Conservation (phyloP, 164 flowering plant species). For the Malania oleifera region DNA sequence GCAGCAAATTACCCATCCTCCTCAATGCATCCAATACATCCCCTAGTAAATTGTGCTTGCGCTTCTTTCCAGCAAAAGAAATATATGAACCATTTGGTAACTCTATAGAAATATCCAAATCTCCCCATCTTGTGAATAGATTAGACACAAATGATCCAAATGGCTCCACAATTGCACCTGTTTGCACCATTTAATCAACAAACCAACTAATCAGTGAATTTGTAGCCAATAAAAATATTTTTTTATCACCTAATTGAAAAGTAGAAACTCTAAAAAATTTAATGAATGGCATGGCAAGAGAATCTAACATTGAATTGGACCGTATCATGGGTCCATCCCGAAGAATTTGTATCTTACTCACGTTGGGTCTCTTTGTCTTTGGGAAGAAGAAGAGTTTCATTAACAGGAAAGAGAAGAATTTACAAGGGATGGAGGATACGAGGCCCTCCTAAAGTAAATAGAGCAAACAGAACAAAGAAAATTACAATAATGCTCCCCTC, state of each 20-base stretch:
- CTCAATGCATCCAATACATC: conserved; percentile 45
- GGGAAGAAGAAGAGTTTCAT: no score
- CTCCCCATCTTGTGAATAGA: conserved; percentile 80
- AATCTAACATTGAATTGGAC: not conserved
- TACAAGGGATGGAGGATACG: no score
- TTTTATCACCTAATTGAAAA: not conserved
- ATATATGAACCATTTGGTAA: conserved; percentile 38
- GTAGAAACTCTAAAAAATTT: not conserved
- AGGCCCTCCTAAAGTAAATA: no score
- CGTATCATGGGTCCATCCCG: not conserved
- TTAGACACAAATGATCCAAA: conserved; percentile 91
- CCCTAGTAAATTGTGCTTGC: conserved; percentile 40
- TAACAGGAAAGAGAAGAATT: no score
- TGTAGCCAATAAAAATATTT: not conserved
- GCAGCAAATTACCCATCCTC: conserved; percentile 36
- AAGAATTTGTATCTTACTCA: no score
- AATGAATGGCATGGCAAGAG: not conserved
- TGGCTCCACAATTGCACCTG: conserved; percentile 91
- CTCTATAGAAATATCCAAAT: conserved; percentile 84
- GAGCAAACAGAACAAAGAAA: no score
- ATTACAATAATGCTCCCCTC: no score
- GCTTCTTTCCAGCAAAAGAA: conserved; percentile 47
- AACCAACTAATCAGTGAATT: not conserved
- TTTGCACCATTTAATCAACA: conserved; percentile 7
- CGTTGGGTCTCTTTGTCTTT: no score